Conservation (phyloP, 2,329 filamentous ascomycete species). For the Fusarium albidum region DNA sequence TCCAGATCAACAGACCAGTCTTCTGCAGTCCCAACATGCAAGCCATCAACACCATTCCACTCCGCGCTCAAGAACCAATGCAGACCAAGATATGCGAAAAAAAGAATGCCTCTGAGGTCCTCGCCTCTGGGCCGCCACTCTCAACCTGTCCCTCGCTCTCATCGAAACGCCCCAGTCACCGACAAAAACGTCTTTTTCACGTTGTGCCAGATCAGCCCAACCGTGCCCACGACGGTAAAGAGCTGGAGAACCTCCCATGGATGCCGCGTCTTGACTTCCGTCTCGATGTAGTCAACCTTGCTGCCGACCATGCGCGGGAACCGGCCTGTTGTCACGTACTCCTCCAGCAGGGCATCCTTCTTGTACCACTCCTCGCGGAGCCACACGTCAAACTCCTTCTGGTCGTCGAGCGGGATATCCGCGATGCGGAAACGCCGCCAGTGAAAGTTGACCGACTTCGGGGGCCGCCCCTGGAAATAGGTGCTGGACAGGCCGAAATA, state of each 20-base stretch:
- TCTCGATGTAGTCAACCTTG: slow-evolving; percentile 62
- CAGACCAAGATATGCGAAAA: slow-evolving; percentile 2
- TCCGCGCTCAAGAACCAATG: slow-evolving; percentile 5
- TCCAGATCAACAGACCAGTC: slow-evolving; percentile 7
- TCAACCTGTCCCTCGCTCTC: background rate
- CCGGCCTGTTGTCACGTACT: slow-evolving; percentile 78
- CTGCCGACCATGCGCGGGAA: slow-evolving; percentile 75
- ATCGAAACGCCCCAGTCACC: slow-evolving; percentile 31
- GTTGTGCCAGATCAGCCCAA: slow-evolving; percentile 53
- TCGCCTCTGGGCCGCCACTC: slow-evolving; percentile 1
- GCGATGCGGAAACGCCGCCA: slow-evolving; percentile 86
- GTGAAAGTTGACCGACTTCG: slow-evolving; percentile 96
- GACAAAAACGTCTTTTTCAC: slow-evolving; percentile 41
- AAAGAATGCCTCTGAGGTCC: background rate
- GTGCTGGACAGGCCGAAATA: slow-evolving; percentile 88
- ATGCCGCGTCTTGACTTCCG: slow-evolving; percentile 62
- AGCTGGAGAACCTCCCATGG: slow-evolving; percentile 65
- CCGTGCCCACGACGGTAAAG: slow-evolving; percentile 58
- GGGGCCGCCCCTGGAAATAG: slow-evolving; percentile 86
- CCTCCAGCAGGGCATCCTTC: slow-evolving; percentile 88
- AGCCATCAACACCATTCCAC: background rate
- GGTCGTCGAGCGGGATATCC: slow-evolving; percentile 81
- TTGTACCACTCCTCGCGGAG: slow-evolving; percentile 87
- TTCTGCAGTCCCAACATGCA: slow-evolving; percentile 8
- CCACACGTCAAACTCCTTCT: slow-evolving; percentile 83